A percentile compares a stretch with the other conserved stretches of the same genome.
phyloP scores from a whole-genome alignment of 2,329 filamentous ascomycete genomes.

The Leptodontidium sp. region DNA sequence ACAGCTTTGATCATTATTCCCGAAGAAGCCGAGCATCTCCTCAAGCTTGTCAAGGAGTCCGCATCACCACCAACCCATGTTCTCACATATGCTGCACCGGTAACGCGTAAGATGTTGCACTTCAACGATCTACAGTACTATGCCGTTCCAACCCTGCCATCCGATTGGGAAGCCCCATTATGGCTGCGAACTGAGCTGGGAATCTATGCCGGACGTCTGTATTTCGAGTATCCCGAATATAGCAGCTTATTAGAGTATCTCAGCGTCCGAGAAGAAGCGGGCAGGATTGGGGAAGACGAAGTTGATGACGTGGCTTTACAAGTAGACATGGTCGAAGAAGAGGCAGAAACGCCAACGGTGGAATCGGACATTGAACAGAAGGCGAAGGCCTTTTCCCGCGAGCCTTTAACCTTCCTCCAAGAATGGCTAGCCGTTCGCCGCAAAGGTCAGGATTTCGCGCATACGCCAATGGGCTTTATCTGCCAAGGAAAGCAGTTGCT shows the following conservation, averaged over 20 bases:
- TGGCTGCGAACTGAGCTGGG: constrained; percentile 64
- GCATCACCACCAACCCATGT: constrained; percentile 51
- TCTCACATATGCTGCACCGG: constrained; percentile 65
- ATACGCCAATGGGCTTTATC: constrained; percentile 67
- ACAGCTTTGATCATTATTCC: constrained; percentile 65
- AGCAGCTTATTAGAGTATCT: too few species aligned
- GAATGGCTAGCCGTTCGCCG: constrained; percentile 65
- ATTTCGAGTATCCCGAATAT: constrained; percentile 56
- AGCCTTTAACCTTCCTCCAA: constrained; percentile 55
- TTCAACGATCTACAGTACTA: constrained; percentile 65
- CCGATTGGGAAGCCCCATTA: constrained; percentile 51
- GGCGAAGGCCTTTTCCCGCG: not conserved
- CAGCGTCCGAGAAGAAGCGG: too few species aligned
- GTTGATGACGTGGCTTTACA: too few species aligned
- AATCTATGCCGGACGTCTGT: constrained; percentile 53
- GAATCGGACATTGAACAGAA: too few species aligned
- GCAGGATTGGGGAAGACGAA: constrained; percentile 50
- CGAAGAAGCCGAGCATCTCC: constrained; percentile 66
- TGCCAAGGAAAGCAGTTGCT: constrained; percentile 51
- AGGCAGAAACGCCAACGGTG: too few species aligned
- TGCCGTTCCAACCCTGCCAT: constrained; percentile 56
- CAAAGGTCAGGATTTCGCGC: constrained; percentile 62
- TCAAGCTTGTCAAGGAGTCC: constrained; percentile 53
- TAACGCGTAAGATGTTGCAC: constrained; percentile 50
- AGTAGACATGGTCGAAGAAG: too few species aligned